phyloP scores from a whole-genome alignment of 2,329 filamentous ascomycete genomes.

The Dothistroma pini region DNA sequence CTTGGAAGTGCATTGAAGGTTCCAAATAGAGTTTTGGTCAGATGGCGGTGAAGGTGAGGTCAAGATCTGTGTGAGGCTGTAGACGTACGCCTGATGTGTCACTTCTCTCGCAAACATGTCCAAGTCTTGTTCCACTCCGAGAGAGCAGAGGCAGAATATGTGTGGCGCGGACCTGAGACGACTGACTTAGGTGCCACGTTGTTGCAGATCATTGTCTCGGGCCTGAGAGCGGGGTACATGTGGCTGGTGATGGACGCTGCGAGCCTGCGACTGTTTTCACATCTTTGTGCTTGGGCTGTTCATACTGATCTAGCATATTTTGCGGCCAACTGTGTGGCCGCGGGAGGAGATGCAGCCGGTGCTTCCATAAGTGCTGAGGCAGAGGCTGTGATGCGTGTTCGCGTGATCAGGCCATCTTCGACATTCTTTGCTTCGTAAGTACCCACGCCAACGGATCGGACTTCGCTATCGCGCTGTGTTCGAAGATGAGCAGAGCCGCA shows the following conservation, averaged over 20 bases:
- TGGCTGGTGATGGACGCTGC: neutral
- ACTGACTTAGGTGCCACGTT: constrained; percentile 8
- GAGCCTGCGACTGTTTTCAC: neutral
- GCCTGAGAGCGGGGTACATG: neutral
- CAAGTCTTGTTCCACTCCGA: neutral
- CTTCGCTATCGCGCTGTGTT: neutral
- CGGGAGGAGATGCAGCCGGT: neutral
- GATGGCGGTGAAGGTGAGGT: neutral
- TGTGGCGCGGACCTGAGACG: neutral
- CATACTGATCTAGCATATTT: neutral
- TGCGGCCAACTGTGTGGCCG: neutral
- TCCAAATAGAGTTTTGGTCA: neutral
- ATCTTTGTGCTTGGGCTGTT: neutral
- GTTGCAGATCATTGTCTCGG: constrained; percentile 3
- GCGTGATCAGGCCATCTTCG: neutral
- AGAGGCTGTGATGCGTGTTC: neutral
- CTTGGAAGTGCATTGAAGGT: neutral
- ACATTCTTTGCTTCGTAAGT: neutral
- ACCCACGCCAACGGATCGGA: neutral
- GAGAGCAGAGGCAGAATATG: neutral
- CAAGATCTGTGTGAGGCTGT: neutral
- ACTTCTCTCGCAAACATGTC: neutral
- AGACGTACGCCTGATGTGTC: neutral
- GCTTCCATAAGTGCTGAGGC: neutral
- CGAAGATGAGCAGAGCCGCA: neutral